Base-by-base conservation (phyloP, 1,139 yeast genomes). In the Protomyces macrosporus region DNA sequence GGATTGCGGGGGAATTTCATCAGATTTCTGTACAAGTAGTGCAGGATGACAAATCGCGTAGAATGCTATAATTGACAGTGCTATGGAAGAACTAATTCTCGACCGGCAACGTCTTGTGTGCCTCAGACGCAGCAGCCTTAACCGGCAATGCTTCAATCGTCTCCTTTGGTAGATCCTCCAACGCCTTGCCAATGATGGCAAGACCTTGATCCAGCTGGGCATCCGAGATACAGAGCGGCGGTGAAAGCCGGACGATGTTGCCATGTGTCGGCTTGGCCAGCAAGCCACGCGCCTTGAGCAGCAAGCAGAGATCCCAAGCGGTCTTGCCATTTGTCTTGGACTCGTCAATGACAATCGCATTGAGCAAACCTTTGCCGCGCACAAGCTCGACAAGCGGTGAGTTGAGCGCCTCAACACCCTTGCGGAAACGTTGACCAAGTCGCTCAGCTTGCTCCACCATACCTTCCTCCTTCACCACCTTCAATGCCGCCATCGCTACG, bases 191-290 rank as follows among this genome's bases (percentile, higher is more conserved):
- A 71, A 91, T 90, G 62, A 86, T 81, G 23, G 82, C 86, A 65
- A 90, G 86, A 71, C 97, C 97, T 78, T 83, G 86, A 70, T 84
- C 76, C 72, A 91, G 80, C 73, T 93, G 97, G 71, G 87, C 93
- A 74, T 90, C 88, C 48, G 93, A 83, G 70, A 91, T 91, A 59
- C 90, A 95, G 76, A 91, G 80, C 30, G 98, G 98, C 65, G 98
- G 98, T 6, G 98, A 97, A 75, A 91, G 81, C 79, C 98, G 87
- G 74, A 91, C 91, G 72, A 93, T 91, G 75, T 90, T 87, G 72
- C 90, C 97, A 75, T 91, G 98, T 2, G 98, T 91, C 70, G 98
- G 98, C 79, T 91, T 91, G 69, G 98, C 98, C 73, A 91, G 80
- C 39, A 91, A 87, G 65, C 98, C 98, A 68, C 84, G 79, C 66